Base-by-base conservation (phyloP, 441 rosid genomes). In the Erodium texanum region DNA sequence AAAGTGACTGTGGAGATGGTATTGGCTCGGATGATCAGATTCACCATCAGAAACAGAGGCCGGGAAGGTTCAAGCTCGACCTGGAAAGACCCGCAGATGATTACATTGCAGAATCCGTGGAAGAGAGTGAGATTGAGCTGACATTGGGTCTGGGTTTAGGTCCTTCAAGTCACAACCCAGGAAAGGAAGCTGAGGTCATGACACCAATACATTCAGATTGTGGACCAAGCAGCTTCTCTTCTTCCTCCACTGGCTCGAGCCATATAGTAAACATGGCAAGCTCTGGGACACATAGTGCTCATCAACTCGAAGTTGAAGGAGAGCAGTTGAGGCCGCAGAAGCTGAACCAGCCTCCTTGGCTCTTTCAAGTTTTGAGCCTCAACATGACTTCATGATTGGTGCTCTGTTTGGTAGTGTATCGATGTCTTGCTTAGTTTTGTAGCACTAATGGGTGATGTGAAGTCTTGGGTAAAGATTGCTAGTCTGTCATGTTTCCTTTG, bases 351-450 rank as follows among this genome's bases (percentile, higher is more conserved):
- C 83, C 89, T 73, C 80, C 93, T 72, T 93, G 98, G 98, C 77
- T 89, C 77, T 79, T 77, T 68, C 96, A 93, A 78, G 94, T 83
- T 75, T 74, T 90, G 81, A 89, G 90, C 74, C 77, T 90, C 62
- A 90, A 90, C 74, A 82, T 84, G 74, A 79, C 85, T 76, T 88
- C 76, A 3, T 29, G 34, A 29, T 29, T 1, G 34, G 6, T 29
- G 34, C 34, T 29, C 6, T 29, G 23, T 9, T 43, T 43, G 14
- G n/a, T 43, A 43, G 48, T 41, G 48, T 41, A 12, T 9, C 34
- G 48, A 41, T 41, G 48, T 41, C 14, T 41, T 9, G 61, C 23
- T 54, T 18, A 18, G 61, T 54, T 54, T 54, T 19, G 61, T 54
- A 18, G 61, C 11, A 18, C 16, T 54, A 18, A 15, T 54, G 61